Conservation (phyloP, 306 rosid genomes). For the Cyamopsis tetragonoloba region DNA sequence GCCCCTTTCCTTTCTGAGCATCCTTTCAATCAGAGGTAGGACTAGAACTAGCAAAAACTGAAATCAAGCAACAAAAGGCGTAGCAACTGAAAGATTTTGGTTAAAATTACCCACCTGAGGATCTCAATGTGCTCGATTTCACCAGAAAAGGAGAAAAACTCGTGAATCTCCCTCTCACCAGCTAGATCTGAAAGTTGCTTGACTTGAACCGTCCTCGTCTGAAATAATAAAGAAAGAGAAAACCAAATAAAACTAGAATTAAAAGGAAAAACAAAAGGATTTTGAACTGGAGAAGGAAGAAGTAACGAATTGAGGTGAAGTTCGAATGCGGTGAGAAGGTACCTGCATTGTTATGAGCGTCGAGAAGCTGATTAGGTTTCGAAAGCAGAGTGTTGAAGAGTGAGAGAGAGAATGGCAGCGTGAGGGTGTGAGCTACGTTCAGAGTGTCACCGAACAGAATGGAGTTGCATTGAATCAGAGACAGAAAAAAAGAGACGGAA, state of each 20-base stretch:
- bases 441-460: conserved; percentile 8
- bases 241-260: neutral
- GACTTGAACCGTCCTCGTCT: conserved; percentile 89
- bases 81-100: neutral
- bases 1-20: conserved; percentile 14
- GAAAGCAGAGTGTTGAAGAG: neutral
- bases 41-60: neutral
- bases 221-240: neutral
- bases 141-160: conserved; percentile 89
- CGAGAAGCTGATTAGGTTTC: neutral
- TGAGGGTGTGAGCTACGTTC: neutral
- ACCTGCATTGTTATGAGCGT: conserved; percentile 32
- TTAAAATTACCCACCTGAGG: conserved; percentile 39
- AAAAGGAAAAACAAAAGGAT: neutral
- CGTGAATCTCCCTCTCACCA: conserved; percentile 88
- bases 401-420: neutral
- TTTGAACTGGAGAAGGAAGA: conserved; percentile 17
- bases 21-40: conserved; percentile 1
- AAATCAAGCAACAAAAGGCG: neutral
- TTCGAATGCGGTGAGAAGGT: too few species aligned
- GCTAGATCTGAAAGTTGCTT: conserved; percentile 88
- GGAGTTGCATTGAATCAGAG: conserved; percentile 6
- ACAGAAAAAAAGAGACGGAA: neutral
- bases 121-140: conserved; percentile 84
- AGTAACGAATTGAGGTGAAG: neutral